Conservation (phyloP, 2,329 filamentous ascomycete species). For the Ophiostoma tasmaniense region DNA sequence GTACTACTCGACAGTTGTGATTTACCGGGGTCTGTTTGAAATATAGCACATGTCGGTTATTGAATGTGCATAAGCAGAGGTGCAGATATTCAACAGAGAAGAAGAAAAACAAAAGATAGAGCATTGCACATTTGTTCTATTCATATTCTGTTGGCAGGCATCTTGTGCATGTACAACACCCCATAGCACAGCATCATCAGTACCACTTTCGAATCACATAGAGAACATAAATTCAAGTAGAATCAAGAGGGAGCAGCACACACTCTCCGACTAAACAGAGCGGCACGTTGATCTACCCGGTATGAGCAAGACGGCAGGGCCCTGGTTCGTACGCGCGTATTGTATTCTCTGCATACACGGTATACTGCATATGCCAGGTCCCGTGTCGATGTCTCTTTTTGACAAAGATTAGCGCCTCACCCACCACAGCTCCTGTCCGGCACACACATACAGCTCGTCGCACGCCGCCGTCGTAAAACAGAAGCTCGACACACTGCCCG, state of each 20-base stretch:
- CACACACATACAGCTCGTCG: slow-evolving; percentile 39
- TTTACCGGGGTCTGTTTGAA: neutral
- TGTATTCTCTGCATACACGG: neutral
- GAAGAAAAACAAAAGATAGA: neutral
- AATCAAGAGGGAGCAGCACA: too few relatives aligned
- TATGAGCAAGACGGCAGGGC: neutral
- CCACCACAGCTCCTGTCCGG: slow-evolving; percentile 39
- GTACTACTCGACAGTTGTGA: neutral
- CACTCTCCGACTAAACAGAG: too few relatives aligned
- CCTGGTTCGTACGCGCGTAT: neutral
- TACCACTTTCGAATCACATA: too few relatives aligned
- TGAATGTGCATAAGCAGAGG: too few relatives aligned
- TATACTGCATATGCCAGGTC: neutral
- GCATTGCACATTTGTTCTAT: neutral
- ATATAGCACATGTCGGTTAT: neutral
- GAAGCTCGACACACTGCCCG: slow-evolving; percentile 36
- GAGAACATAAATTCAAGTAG: too few relatives aligned
- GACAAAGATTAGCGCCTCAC: slow-evolving; percentile 22
- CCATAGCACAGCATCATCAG: neutral
- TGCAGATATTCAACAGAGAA: neutral
- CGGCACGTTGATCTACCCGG: neutral
- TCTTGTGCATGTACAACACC: neutral
- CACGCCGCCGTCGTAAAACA: slow-evolving; percentile 31
- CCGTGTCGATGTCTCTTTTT: neutral
- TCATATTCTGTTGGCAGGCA: neutral